Conservation (phyloP, 768 basidiomycete species). For the Rhizopogon sp. region DNA sequence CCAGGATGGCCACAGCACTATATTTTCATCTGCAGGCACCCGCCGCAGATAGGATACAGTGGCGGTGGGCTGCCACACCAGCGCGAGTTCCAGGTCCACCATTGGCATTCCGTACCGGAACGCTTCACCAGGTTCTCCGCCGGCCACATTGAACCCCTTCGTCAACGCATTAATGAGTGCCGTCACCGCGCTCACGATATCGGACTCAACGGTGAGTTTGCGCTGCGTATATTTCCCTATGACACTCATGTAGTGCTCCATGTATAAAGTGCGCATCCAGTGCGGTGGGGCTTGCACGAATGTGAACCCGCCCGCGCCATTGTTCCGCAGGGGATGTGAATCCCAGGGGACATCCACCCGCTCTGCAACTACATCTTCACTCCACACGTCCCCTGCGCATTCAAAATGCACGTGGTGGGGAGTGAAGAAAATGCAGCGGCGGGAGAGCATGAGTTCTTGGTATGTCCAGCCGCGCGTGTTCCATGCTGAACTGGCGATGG, state of each 20-base stretch:
- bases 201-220: neutral
- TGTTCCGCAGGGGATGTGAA: neutral
- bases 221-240: neutral
- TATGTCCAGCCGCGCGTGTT: constrained; percentile 19
- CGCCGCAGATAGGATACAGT: constrained; percentile 8
- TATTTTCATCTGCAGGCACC: neutral
- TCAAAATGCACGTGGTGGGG: constrained; percentile 17
- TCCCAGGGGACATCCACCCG: neutral
- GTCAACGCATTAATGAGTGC: neutral
- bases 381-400: constrained; percentile 15
- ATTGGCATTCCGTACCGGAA: neutral
- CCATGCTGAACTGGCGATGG: constrained; percentile 9
- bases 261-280: neutral
- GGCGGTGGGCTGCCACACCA: constrained; percentile 19
- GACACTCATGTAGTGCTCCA: neutral
- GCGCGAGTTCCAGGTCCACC: constrained; percentile 7
- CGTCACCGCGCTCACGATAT: neutral
- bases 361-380: constrained; percentile 19
- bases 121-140: neutral
- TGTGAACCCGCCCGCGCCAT: neutral
- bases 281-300: neutral
- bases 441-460: constrained; percentile 16
- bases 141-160: neutral
- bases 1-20: constrained; percentile 17
- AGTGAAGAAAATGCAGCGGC: constrained; percentile 17